Evolutionary conservation across 2,329 filamentous ascomycete species (phyloP), one percentile per base, ranked within the genome.

Genomic region (Coniella vitis): DNA sequence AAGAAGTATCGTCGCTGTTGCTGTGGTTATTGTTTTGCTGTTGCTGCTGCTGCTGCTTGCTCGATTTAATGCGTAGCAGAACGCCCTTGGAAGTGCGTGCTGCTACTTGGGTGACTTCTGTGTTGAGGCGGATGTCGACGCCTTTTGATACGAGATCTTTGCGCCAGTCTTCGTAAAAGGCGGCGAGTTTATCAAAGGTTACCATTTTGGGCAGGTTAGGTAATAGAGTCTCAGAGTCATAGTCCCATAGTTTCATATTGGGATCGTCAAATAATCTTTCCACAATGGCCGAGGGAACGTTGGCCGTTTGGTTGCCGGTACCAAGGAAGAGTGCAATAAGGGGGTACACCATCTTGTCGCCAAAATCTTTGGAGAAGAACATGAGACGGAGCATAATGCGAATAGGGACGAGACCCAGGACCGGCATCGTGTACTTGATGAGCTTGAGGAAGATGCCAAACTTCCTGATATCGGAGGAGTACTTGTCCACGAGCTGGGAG

Each of bases 261-360:
- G 76, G 75, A 48, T 78, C 75, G 49, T 78, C 68, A 44, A 79
- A 81, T 0, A 83, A 62, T 4, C 78, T 66, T 59, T 83, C 78
- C 4, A 89, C 69, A 31, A 89, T 81, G 20, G 84, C 82, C 37
- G 75, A 78, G 0, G 84, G 80, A 0, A 89, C 84, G 54, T 87
- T 80, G 0, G 84, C 79, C 0, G 84, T 85, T 57, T 86, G 12
- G 81, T 40, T 48, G 35, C 40, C 36, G 12, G 40, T 45, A 84
- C 85, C 85, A 0, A 89, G 69, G 60, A 90, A 88, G 1, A 89
- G 68, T 0, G 85, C 85, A 29, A 87, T 77, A 61, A 89, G 77
- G 1, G 85, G 85, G 49, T 86, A 72, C 0, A 84, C 80, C 64
- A 89, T 82, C 32, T 79, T 81, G 58, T 88, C 82, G 14, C 76